Evolutionary conservation across 768 basidiomycete genomes (phyloP).

Genomic region (Sarcomyxa edulis): DNA sequence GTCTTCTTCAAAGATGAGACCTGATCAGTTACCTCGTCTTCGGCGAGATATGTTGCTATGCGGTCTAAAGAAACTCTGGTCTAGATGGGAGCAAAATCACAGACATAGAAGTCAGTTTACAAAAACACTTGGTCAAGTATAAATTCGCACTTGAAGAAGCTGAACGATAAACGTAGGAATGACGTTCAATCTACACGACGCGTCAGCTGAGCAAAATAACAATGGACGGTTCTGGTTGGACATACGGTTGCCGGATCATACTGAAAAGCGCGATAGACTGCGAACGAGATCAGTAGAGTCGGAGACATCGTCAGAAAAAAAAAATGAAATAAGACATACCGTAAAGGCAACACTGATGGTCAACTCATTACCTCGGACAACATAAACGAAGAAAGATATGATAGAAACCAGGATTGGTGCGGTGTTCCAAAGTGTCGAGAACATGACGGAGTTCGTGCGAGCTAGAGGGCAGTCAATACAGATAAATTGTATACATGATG

Average conservation of each 20-base stretch:
- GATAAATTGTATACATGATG: background rate
- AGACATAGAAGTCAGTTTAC: background rate
- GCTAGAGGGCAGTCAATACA: conserved; percentile 28
- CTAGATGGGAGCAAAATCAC: conserved; percentile 19
- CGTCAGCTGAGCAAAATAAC: background rate
- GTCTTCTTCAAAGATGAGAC: conserved; percentile 59
- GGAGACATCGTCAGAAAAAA: background rate
- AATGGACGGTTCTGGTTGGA: too few relatives aligned
- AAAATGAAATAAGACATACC: conserved; percentile 28
- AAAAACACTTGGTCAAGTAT: background rate
- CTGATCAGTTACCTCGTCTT: conserved; percentile 65
- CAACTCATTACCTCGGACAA: conserved; percentile 67
- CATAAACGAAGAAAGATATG: conserved; percentile 71
- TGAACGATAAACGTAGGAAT: conserved; percentile 80
- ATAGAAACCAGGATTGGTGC: conserved; percentile 81
- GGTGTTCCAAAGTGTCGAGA: conserved; percentile 65
- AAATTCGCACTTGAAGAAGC: conserved; percentile 52
- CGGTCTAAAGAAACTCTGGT: conserved; percentile 62
- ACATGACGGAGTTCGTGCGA: conserved; percentile 67
- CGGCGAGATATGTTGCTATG: conserved; percentile 60
- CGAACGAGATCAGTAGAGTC: background rate
- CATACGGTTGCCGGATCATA: conserved; percentile 68
- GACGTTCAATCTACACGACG: conserved; percentile 43
- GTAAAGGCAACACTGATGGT: conserved; percentile 84
- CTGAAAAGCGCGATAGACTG: conserved; percentile 77